Evolutionary conservation across 1,284 basidiomycete genomes (phyloP), one percentile per base, ranked within the genome.

Genomic region (Erythrobasidium hasegawianum): DNA sequence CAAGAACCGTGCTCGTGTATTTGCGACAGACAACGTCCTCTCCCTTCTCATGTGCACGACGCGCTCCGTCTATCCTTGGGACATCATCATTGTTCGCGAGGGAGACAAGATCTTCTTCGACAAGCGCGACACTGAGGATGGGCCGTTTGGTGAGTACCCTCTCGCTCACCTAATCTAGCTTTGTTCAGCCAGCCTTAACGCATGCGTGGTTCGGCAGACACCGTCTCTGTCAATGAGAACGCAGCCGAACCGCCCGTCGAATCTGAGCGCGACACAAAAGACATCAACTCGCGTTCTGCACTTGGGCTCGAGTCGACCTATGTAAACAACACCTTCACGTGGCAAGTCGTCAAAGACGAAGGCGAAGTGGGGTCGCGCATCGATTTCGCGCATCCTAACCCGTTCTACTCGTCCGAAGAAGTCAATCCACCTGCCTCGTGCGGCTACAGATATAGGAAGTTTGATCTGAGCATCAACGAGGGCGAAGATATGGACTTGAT

Each of bases 301-400:
- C 83, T 99, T 55, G 94, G 93, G 1, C 83, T 98, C 50, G 96
- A 99, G 79, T 96, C 96, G 11, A 97, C 95, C 38, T 98, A 96
- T 79, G 91, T 99, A 82, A 97, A 97, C 81, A 92, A 97, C 78
- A 97, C 97, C 81, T 99, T 97, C 76, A 87, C 89, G 29, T 96
- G 95, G 83, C 96, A 98, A 80, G 87, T 92, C 54, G 94, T 96
- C 64, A 83, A 85, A 70, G 90, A 95, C 77, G 83, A 78, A 47
- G 84, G 86, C 8, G 70, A 69, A 29, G 58, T 69, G 59, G 77
- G 70, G 53, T 75, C 77, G 38, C 77, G 75, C 74, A 81, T 88
- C 54, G 85, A 90, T 68, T 85, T 95, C 74, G 83, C 85, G 24
- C 84, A 90, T 71, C 86, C 92, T 1, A 97, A 97, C 80, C 96